Percentiles rank a stretch among this genome's conserved stretches.
Conservation (phyloP, 2,329 filamentous ascomycete genomes). For the Neopestalotiopsis clavispora region DNA sequence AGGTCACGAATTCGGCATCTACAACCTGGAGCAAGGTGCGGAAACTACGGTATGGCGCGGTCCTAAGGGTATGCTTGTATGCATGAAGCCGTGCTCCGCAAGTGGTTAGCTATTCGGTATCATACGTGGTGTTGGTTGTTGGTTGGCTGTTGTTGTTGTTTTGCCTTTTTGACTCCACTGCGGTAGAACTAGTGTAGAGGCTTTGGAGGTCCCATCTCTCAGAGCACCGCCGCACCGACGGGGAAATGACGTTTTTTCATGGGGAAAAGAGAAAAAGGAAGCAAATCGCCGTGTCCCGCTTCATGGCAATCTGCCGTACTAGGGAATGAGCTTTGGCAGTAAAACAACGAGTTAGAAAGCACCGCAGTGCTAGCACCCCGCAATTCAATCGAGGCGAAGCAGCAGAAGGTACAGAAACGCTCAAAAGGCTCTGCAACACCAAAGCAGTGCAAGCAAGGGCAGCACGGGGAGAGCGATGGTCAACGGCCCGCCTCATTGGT, state of each 20-base stretch:
- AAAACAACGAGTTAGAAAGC: not conserved
- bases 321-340: not conserved
- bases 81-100: not conserved
- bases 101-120: not conserved
- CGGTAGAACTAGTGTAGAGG: not conserved
- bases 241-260: too few relatives aligned
- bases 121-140: not conserved
- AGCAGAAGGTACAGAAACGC: not conserved
- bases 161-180: not conserved
- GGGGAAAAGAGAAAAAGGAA: too few relatives aligned
- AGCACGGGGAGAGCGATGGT: slow-evolving; percentile 3
- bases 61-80: not conserved
- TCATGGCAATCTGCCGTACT: too few relatives aligned
- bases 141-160: not conserved
- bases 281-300: not conserved
- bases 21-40: not conserved
- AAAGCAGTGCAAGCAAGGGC: not conserved
- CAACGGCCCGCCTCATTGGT: not conserved
- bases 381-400: not conserved
- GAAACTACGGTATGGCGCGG: not conserved
- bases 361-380: not conserved
- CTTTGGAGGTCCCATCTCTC: not conserved
- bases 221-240: not conserved
- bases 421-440: not conserved
- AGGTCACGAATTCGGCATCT: not conserved